Evolutionary conservation across 257 asterid genomes (phyloP), one percentile per base, ranked within the genome.

Genomic region (Solanum appendiculatum): DNA sequence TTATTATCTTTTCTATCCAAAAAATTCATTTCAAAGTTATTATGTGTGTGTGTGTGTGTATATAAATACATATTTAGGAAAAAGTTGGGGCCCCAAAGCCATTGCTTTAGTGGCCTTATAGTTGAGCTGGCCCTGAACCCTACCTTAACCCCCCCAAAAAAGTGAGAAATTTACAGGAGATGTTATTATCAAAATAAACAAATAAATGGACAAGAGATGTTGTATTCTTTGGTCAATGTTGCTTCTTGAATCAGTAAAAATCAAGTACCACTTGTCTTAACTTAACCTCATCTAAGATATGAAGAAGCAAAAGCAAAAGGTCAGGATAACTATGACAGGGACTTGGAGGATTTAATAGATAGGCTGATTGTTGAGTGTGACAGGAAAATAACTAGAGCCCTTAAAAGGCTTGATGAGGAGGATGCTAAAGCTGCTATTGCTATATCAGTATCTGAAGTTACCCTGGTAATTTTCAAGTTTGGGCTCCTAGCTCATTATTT

Each of bases 371-470:
- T 96, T 87, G 99, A 97, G 94, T 97, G 99, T 83, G 98, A 95
- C 89, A 91, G 98, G 64, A 97, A 97, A 91, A 97, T 97, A 87
- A 88, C 91, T 64, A 93, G 99, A 90, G 98, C 99, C 87, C 91
- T 97, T 87, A 95, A 91, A 90, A 92, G 99, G 60, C 99, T 97
- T 73, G 97, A 95, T 87, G 99, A 97, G 48, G 99, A 97, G 87
- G 99, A 97, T 90, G 99, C 99, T 64, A 97, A 94, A 93, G 99
- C 99, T 69, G 99, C 99, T 31, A 93, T 96, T 85, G 99, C 98
- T 25, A 97, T 97, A 81, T 97, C 99, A 1, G 99, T 97, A 44
- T 91, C 99, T 33, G 99, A 95, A 91, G 99, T 96, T 64, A 94
- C 99, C 33, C 95, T 88, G 95, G 99, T 94, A 88, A 60, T 56